Percentiles rank a stretch among this genome's conserved stretches.
Conservation (phyloP, 2,329 filamentous ascomycete species). For the Penicillium digitatum region DNA sequence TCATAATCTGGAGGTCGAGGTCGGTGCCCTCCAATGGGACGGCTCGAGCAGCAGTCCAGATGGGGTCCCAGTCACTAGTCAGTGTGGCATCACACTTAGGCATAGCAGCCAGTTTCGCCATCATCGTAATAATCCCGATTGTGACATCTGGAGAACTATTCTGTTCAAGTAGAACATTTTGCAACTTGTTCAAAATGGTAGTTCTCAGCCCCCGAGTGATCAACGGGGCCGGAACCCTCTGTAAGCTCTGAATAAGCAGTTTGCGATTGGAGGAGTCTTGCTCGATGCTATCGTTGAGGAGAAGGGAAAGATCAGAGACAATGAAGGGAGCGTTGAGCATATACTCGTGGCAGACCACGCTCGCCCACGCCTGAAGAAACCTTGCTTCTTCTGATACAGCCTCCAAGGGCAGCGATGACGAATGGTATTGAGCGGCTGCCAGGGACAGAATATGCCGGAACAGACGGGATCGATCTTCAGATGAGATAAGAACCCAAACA, state of each 20-base stretch:
- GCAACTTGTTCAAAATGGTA: conserved; percentile 33
- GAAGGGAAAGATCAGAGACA: conserved; percentile 33
- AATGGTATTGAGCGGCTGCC: conserved; percentile 29
- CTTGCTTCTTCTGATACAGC: conserved; percentile 24
- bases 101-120: conserved; percentile 40
- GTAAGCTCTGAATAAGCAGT: conserved; percentile 35
- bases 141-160: conserved; percentile 26
- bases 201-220: conserved; percentile 39
- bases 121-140: conserved; percentile 36
- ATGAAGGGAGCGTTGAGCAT: conserved; percentile 33
- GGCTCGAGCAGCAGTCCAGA: conserved; percentile 37
- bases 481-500: conserved; percentile 28
- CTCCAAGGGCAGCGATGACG: conserved; percentile 26
- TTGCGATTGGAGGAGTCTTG: conserved; percentile 27
- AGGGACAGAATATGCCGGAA: conserved; percentile 34
- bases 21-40: conserved; percentile 32
- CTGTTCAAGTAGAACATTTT: conserved; percentile 31
- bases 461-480: conserved; percentile 31
- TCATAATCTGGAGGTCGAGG: conserved; percentile 34
- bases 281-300: conserved; percentile 34
- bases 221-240: conserved; percentile 36
- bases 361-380: conserved; percentile 39
- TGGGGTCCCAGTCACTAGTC: conserved; percentile 35
- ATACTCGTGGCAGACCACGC: conserved; percentile 40
- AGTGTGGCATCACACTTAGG: conserved; percentile 37